A percentile compares a stretch with the other conserved stretches of the same genome.
These are phyloP conservation scores for Sextonia rubra DNA, from an alignment of 164 flowering plant species.

Conservation along the genomic window DNA sequence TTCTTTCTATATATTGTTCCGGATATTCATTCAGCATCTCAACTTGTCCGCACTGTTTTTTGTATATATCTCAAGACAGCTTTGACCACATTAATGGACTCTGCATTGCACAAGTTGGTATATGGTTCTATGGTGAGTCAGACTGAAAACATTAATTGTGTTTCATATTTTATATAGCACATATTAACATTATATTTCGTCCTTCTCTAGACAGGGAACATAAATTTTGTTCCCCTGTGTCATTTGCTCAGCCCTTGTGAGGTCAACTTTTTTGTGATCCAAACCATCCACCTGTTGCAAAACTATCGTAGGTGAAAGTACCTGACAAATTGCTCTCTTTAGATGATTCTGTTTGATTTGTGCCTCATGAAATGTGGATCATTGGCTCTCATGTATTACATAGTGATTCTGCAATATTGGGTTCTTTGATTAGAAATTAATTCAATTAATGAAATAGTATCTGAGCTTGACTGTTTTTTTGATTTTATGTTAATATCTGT, in stretches of 20 bases:
- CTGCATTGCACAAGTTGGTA: neutral
- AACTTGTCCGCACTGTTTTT: neutral
- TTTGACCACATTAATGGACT: neutral
- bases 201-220: neutral
- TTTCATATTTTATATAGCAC: neutral
- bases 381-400: neutral
- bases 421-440: neutral
- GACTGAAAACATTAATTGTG: neutral
- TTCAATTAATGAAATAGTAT: too few species aligned
- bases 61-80: neutral
- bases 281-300: neutral
- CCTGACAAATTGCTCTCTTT: neutral
- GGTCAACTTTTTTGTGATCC: neutral
- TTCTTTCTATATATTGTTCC: neutral
- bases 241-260: neutral
- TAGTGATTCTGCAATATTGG: neutral
- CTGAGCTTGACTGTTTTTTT: neutral
- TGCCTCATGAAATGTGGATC: neutral
- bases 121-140: slow-evolving; percentile 1
- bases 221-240: neutral
- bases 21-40: neutral
- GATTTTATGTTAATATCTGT: neutral
- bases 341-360: too few species aligned
- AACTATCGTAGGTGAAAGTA: neutral
- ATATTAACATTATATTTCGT: neutral